phyloP scores from a whole-genome alignment of 2,329 filamentous ascomycete genomes.

The Aschersonia sp. region DNA sequence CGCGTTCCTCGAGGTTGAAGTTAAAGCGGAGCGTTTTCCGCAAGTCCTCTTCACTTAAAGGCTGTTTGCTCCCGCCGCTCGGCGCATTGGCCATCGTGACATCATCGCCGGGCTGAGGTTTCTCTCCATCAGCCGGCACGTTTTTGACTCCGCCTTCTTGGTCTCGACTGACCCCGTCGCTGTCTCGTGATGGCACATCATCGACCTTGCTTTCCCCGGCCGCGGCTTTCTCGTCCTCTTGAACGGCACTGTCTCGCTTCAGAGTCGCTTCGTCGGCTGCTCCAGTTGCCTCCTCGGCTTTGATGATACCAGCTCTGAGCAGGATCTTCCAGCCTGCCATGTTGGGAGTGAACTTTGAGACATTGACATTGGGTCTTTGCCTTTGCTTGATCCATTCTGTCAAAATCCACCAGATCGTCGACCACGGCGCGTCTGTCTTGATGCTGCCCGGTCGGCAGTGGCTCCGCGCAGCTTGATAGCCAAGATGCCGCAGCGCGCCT shows the following conservation, averaged over 20 bases:
- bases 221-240: neutral
- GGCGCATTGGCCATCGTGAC: constrained; percentile 1
- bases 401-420: constrained; percentile 83
- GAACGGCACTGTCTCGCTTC: neutral
- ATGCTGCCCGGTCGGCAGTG: constrained; percentile 83
- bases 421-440: constrained; percentile 89
- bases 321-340: constrained; percentile 61
- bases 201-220: neutral
- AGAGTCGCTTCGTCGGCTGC: neutral
- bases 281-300: constrained; percentile 10
- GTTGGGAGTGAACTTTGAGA: constrained; percentile 51
- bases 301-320: constrained; percentile 21
- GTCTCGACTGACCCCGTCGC: neutral
- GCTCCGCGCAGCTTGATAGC: constrained; percentile 71
- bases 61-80: constrained; percentile 8
- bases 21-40: constrained; percentile 58
- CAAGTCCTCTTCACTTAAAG: constrained; percentile 21
- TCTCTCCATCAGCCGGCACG: constrained; percentile 18
- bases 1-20: constrained; percentile 60
- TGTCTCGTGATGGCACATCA: neutral
- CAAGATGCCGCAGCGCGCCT: constrained; percentile 66
- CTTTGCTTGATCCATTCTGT: constrained; percentile 79
- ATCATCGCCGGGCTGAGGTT: constrained; percentile 3
- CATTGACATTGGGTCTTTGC: constrained; percentile 65
- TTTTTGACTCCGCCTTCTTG: neutral